Percentiles rank a stretch among this genome's conserved stretches.
phyloP scores from a whole-genome alignment of 768 basidiomycete species.

The Tephrocybe sp. region DNA sequence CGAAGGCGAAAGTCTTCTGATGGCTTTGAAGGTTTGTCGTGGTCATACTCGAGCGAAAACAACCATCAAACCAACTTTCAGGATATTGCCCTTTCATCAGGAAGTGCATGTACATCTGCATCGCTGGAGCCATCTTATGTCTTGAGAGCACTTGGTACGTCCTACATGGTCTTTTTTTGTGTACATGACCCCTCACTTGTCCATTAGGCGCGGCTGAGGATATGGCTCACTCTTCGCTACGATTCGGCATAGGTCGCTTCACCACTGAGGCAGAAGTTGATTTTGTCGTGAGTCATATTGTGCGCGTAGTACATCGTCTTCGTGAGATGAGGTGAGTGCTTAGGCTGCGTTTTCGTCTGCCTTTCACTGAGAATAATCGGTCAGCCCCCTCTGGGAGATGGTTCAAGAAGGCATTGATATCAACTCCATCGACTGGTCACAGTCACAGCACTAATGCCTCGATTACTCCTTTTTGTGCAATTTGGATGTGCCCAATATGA shows the following conservation, averaged over 20 bases:
- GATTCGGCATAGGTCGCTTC: constrained; percentile 97
- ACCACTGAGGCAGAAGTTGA: constrained; percentile 98
- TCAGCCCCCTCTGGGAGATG: constrained; percentile 98
- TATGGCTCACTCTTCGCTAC: constrained; percentile 97
- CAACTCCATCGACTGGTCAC: constrained; percentile 92
- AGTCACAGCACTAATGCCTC: constrained; percentile 76
- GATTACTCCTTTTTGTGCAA: constrained; percentile 7
- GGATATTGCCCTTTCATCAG: constrained; percentile 97
- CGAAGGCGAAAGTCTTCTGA: constrained; percentile 94
- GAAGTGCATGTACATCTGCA: constrained; percentile 97
- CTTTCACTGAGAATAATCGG: constrained; percentile 6
- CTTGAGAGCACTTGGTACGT: constrained; percentile 83
- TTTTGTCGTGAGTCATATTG: constrained; percentile 85
- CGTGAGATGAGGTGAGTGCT: constrained; percentile 84
- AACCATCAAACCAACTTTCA: constrained; percentile 25
- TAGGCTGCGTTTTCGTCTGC: background rate
- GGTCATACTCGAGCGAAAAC: background rate
- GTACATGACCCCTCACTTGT: background rate
- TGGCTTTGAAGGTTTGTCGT: constrained; percentile 90
- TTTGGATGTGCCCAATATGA: background rate
- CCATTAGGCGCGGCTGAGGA: constrained; percentile 89
- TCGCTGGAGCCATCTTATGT: constrained; percentile 99
- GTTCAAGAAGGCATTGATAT: constrained; percentile 98
- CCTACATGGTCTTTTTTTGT: background rate
- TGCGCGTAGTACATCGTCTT: constrained; percentile 80